A percentile compares a stretch with the other conserved stretches of the same genome.
These are phyloP conservation scores for Boeremia lycopersici DNA, from an alignment of 2,329 filamentous ascomycete species.

Conservation along the genomic window DNA sequence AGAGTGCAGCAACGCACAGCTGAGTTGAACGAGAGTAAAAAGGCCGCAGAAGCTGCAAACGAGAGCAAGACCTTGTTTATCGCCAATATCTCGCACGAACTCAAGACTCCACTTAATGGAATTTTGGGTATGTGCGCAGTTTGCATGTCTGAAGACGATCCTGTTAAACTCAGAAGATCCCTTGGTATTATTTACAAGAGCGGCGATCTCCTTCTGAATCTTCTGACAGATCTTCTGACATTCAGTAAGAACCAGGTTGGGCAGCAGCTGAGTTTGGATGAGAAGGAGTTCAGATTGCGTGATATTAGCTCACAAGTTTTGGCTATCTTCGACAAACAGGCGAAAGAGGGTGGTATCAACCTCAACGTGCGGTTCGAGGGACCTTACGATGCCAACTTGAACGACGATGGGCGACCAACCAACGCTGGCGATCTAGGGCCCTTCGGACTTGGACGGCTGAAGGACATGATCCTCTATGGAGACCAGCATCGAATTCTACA, in stretches of 20 bases:
- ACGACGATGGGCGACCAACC: slow-evolving; percentile 45
- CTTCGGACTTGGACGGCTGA: slow-evolving; percentile 69
- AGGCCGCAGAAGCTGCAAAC: slow-evolving; percentile 91
- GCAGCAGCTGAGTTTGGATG: slow-evolving; percentile 79
- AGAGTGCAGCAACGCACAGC: slow-evolving; percentile 82
- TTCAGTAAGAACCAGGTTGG: slow-evolving; percentile 96
- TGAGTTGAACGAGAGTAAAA: slow-evolving; percentile 87
- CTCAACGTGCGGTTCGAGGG: slow-evolving; percentile 75
- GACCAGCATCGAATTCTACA: slow-evolving; percentile 90
- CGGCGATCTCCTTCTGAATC: slow-evolving; percentile 79
- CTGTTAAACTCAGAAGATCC: slow-evolving; percentile 77
- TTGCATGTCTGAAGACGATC: slow-evolving; percentile 88
- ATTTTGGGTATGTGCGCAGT: slow-evolving; percentile 94
- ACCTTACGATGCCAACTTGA: slow-evolving; percentile 47
- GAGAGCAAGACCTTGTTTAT: slow-evolving; percentile 98
- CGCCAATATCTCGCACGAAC: slow-evolving; percentile 85
- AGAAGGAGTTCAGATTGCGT: slow-evolving; percentile 82
- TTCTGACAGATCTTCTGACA: slow-evolving; percentile 86
- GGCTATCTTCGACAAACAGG: slow-evolving; percentile 90
- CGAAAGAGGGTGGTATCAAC: slow-evolving; percentile 76
- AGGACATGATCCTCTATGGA: slow-evolving; percentile 90
- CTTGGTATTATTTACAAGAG: slow-evolving; percentile 89
- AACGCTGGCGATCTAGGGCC: slow-evolving; percentile 66
- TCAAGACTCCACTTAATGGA: slow-evolving; percentile 94
- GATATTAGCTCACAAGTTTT: slow-evolving; percentile 82